Percentiles rank a stretch among this genome's conserved stretches.
These are phyloP conservation scores for Crotalaria pallida DNA, from an alignment of 306 rosid genomes.

Conservation along the genomic window DNA sequence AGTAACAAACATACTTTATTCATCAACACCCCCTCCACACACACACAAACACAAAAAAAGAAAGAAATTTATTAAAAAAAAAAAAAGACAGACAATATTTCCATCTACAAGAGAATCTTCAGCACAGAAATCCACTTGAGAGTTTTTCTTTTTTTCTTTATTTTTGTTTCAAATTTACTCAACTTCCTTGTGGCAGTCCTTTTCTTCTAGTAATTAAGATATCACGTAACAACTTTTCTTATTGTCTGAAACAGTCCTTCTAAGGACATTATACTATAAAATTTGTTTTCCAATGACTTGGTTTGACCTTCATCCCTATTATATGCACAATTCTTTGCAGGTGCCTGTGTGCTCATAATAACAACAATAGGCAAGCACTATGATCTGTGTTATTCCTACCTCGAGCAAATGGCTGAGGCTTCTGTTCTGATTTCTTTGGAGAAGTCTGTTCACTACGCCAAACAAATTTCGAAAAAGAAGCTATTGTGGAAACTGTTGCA, in stretches of 20 bases:
- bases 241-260: slow-evolving; percentile 8
- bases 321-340: slow-evolving; percentile 5
- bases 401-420: slow-evolving; percentile 80
- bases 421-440: slow-evolving; percentile 52
- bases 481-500: slow-evolving; percentile 77
- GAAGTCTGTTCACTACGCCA: slow-evolving; percentile 74
- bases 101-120: neutral
- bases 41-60: neutral
- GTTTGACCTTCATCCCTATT: neutral
- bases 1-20: neutral
- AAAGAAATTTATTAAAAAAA: too few relatives aligned
- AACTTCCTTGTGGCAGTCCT: neutral
- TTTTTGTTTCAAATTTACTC: neutral
- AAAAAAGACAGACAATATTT: neutral
- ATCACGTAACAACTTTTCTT: neutral
- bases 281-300: neutral
- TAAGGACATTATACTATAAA: neutral
- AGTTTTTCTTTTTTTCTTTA: neutral
- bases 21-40: neutral
- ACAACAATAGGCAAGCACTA: neutral
- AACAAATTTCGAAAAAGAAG: slow-evolving; percentile 82
- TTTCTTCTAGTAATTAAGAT: slow-evolving; percentile 9
- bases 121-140: neutral
- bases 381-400: slow-evolving; percentile 42
- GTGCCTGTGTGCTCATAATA: slow-evolving; percentile 5